Evolutionary conservation across 2,329 filamentous ascomycete species (phyloP).

Genomic region (Cordyceps cateniannulata): DNA sequence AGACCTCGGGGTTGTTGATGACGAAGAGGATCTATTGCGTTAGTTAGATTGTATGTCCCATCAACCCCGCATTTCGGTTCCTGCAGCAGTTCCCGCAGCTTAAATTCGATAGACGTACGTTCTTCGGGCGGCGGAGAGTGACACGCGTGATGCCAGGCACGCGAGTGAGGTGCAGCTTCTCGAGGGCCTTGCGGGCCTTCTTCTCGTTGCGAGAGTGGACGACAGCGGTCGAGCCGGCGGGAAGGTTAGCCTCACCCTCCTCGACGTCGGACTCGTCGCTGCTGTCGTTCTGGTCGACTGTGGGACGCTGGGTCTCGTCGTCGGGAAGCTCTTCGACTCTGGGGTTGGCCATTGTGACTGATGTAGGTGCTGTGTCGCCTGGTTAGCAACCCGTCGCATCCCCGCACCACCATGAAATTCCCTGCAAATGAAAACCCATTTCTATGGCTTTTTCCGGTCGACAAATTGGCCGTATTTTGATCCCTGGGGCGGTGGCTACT

Average conservation of each 20-base stretch:
- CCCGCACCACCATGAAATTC: neutral
- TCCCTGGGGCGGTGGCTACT: slow-evolving; percentile 12
- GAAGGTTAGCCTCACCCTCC: slow-evolving; percentile 67
- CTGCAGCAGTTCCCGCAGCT: neutral
- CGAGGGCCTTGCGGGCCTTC: slow-evolving; percentile 99
- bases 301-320: slow-evolving; percentile 77
- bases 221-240: slow-evolving; percentile 79
- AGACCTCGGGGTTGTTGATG: slow-evolving; percentile 99
- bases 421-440: neutral
- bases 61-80: neutral
- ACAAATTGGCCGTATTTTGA: slow-evolving; percentile 9
- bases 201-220: slow-evolving; percentile 99
- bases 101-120: slow-evolving; percentile 58
- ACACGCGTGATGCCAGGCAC: slow-evolving; percentile 97
- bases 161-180: slow-evolving; percentile 95
- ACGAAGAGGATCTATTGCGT: slow-evolving; percentile 84
- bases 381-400: slow-evolving; percentile 1
- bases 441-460: neutral
- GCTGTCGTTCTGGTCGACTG: slow-evolving; percentile 66
- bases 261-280: slow-evolving; percentile 74
- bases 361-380: slow-evolving; percentile 21
- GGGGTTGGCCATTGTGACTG: slow-evolving; percentile 83
- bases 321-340: slow-evolving; percentile 97
- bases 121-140: slow-evolving; percentile 96
- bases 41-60: neutral